phyloP scores from a whole-genome alignment of 129 eudicot species.

The Helianthus tuberosus region DNA sequence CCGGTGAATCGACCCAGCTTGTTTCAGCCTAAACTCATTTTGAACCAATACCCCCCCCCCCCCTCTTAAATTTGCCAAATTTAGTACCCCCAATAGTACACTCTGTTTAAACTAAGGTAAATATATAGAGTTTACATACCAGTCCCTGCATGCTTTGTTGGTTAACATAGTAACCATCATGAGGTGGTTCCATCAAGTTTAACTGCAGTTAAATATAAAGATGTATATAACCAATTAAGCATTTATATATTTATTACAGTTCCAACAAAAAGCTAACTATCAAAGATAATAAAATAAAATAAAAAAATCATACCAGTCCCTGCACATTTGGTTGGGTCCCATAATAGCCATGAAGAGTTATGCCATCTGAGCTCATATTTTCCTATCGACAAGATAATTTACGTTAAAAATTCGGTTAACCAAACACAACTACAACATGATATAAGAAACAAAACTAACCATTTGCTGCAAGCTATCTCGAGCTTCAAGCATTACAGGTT shows the following conservation, averaged over 20 bases:
- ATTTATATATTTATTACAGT: not conserved
- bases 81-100: slow-evolving; percentile 11
- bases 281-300: not conserved
- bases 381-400: slow-evolving; percentile 32
- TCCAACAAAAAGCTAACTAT: not conserved
- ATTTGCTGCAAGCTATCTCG: slow-evolving; percentile 47
- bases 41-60: too few relatives aligned
- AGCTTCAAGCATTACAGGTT: slow-evolving; percentile 42
- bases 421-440: not conserved
- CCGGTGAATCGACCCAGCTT: not conserved
- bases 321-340: slow-evolving; percentile 47
- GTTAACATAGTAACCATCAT: slow-evolving; percentile 48
- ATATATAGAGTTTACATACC: slow-evolving; percentile 24
- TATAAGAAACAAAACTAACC: slow-evolving; percentile 22
- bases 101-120: not conserved
- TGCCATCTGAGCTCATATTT: slow-evolving; percentile 45
- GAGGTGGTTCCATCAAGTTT: slow-evolving; percentile 54
- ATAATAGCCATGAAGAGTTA: slow-evolving; percentile 45
- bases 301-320: slow-evolving; percentile 39
- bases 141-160: slow-evolving; percentile 50
- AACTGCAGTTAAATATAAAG: slow-evolving; percentile 29
- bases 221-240: not conserved
- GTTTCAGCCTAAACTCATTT: not conserved
- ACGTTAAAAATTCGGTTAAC: not conserved
- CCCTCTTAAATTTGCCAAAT: not conserved